Base-by-base conservation (phyloP, 192 early-diverging fungal species). In the Cladochytrium replicatum region DNA sequence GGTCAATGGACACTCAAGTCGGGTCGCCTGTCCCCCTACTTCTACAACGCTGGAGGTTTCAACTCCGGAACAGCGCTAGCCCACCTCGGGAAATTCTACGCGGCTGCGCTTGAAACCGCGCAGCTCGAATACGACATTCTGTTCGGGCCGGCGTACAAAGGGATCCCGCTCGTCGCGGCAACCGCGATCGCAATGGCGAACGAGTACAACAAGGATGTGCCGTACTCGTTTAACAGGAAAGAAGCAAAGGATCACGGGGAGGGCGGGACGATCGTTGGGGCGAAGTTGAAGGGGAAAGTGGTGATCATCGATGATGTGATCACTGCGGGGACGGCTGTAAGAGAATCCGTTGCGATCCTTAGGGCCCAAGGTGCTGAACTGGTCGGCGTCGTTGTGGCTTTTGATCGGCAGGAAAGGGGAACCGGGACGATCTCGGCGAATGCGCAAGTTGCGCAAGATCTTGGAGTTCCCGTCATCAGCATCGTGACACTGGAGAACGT, bases 121-220 rank as follows among this genome's bases (percentile, higher is more conserved):
- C 69, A 66, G 8, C 61, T 93, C 43, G 46, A 68, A 29, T 88
- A 83, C 61, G 87, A 92, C 65, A 78, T 95, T 15, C 64, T 99
- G 32, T 97, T 97, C 74, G 96, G 96, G 6, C 96, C 96, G 0
- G 96, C 96, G 7, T 99, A 99, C 80, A 99, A 99, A 77, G 96
- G 92, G 32, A 90, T 99, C 51, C 95, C 95, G 6, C 72, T 99
- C 3, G 88, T 88, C 1, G 79, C 86, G 15, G 66, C 90, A 4
- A 82, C 88, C 0, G 83, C 82, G 27, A 79, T 97, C 29, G 76
- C 87, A 3, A 68, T 99, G 44, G 72, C 79, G 26, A 68, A 47
- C 15, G 69, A 84, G 32, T 63, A 80, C 45, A 49, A 66, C 19
- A 59, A 65, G 24, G 69, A 84, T 32, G 81, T 82, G 8, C 87